Evolutionary conservation across 257 asterid genomes (phyloP), one percentile per base, ranked within the genome.

Genomic region (Fraxinus anomala): DNA sequence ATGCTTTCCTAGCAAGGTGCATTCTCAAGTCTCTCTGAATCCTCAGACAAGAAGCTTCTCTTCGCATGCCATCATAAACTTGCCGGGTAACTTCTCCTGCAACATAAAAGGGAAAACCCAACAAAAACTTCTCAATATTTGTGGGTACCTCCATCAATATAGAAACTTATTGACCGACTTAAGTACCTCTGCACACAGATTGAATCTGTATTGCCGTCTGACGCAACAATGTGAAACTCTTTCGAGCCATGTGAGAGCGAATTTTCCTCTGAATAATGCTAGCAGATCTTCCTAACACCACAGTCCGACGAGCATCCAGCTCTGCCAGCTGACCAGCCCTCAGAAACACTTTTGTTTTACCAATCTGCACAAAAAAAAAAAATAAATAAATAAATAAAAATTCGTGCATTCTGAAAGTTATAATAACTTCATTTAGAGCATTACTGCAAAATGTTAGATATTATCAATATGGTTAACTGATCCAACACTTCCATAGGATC

Each of bases 301-400:
- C 98, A 66, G 94, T 86, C 85, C 99, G 91, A 74, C 96, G 95
- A 78, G 96, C 92, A 86, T 96, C 99, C 75, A 93, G 90, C 82
- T 92, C 99, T 14, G 98, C 99, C 98, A 96, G 91, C 85, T 96
- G 99, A 78, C 99, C 99, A 72, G 98, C 98, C 83, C 99, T 88
- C 75, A 96, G 83, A 87, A 96, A 96, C 80, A 96, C 97, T 83
- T 96, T 93, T 54, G 98, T 96, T 85, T 93, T 96, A 79, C 99
- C 99, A 80, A 96, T 93, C 99, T 96, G 84, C 88, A 88, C 83
- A 85, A 80, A 76, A 24, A 77, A 86, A 81, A 26, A 37, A 1
- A 33, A 42, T 23, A 24, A 63, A 24, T 6, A 24, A 23, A 6
- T 0, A 10, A 23, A 1, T 17, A 26, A 11, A 56, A 23, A 24